These are phyloP conservation scores for Neurospora tetrasperma DNA, from an alignment of 495 filamentous ascomycete genomes.

Conservation along the genomic window DNA sequence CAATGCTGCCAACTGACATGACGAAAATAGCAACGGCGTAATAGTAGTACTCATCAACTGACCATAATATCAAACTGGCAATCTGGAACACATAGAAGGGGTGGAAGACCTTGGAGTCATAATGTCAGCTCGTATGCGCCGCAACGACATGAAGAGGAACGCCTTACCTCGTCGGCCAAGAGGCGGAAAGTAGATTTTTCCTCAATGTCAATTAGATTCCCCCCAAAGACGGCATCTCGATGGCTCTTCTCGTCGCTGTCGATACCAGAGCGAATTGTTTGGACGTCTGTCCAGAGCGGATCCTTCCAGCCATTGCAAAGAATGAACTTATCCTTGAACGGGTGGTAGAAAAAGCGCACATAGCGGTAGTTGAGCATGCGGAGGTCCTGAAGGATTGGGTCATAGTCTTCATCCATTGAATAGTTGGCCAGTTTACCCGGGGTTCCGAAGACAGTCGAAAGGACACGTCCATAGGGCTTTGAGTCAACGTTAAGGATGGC, in stretches of 20 bases:
- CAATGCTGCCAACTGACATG: slow-evolving; percentile 88
- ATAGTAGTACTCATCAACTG: slow-evolving; percentile 91
- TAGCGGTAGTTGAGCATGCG: slow-evolving; percentile 84
- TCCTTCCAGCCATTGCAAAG: slow-evolving; percentile 88
- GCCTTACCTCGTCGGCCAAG: slow-evolving; percentile 74
- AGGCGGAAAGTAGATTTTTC: slow-evolving; percentile 75
- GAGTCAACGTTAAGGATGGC: slow-evolving; percentile 54
- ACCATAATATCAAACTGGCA: slow-evolving; percentile 90
- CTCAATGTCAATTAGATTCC: slow-evolving; percentile 82
- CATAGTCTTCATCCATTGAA: slow-evolving; percentile 69
- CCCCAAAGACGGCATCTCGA: slow-evolving; percentile 77
- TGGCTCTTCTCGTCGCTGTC: slow-evolving; percentile 81
- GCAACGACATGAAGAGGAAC: not conserved
- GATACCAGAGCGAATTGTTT: slow-evolving; percentile 67
- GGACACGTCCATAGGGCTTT: slow-evolving; percentile 61
- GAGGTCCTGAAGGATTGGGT: slow-evolving; percentile 63
- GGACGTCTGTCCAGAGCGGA: slow-evolving; percentile 71
- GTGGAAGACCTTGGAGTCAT: slow-evolving; percentile 61
- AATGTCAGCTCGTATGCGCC: slow-evolving; percentile 2
- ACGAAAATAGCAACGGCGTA: slow-evolving; percentile 94
- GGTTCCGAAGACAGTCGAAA: slow-evolving; percentile 80
- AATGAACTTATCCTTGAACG: slow-evolving; percentile 75
- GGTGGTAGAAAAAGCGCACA: slow-evolving; percentile 85
- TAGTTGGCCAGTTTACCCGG: slow-evolving; percentile 44
- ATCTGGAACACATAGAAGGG: slow-evolving; percentile 99